A percentile compares a stretch with the other conserved stretches of the same genome.
These are phyloP conservation scores for Astraeus odoratus DNA, from an alignment of 768 basidiomycete genomes.

Conservation along the genomic window DNA sequence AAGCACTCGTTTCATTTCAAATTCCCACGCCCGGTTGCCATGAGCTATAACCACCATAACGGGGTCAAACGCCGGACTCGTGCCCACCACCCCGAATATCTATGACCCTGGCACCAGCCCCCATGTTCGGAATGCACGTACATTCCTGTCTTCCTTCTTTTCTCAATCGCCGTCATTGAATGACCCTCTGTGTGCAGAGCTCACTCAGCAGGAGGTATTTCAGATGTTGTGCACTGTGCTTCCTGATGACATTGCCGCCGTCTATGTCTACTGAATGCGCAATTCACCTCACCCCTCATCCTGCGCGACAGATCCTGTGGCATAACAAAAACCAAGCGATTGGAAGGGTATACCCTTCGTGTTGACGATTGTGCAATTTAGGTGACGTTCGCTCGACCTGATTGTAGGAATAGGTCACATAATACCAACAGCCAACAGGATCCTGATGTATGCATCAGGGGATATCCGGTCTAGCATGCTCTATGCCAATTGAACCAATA, in stretches of 20 bases:
- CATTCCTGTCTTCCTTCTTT: constrained; percentile 62
- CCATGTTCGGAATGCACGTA: constrained; percentile 56
- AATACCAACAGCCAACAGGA: too few species aligned
- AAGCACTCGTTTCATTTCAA: too few species aligned
- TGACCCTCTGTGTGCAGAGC: constrained; percentile 68
- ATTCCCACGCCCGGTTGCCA: too few species aligned
- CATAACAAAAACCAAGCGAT: constrained; percentile 75
- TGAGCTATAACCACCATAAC: constrained; percentile 6
- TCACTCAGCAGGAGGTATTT: constrained; percentile 68
- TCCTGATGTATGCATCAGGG: too few species aligned
- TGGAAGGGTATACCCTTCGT: constrained; percentile 72
- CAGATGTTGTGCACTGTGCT: constrained; percentile 66
- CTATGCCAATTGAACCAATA: too few species aligned
- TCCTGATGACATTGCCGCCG: constrained; percentile 66
- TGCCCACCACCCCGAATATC: constrained; percentile 52
- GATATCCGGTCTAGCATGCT: too few species aligned
- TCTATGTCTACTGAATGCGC: constrained; percentile 29
- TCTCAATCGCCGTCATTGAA: constrained; percentile 57
- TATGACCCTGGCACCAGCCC: constrained; percentile 76
- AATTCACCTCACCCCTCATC: not conserved
- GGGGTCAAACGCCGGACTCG: too few species aligned
- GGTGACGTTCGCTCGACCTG: constrained; percentile 60
- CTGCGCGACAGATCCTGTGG: constrained; percentile 55
- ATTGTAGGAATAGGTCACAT: too few species aligned
- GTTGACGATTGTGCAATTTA: constrained; percentile 62